Evolutionary conservation across 2,329 filamentous ascomycete genomes (phyloP).

Genomic region (Neoscytalidium dimidiatum): DNA sequence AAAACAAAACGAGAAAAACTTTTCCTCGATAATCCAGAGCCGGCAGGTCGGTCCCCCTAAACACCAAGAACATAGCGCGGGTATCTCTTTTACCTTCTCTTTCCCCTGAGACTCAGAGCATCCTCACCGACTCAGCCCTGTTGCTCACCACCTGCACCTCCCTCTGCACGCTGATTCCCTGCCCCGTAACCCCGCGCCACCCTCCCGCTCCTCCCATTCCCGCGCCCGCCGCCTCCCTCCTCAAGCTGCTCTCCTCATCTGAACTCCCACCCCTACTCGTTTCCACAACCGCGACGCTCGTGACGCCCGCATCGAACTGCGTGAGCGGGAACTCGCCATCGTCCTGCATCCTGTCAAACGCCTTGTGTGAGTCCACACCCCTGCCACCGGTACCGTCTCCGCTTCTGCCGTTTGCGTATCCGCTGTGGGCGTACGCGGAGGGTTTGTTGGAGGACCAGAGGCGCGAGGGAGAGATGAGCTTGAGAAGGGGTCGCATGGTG

Average conservation of each 20-base stretch:
- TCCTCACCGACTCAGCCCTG: background rate
- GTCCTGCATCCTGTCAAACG: background rate
- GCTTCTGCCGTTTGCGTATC: background rate
- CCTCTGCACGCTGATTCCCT: background rate
- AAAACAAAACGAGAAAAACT: too few species aligned
- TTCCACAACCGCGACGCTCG: background rate
- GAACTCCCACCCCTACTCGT: background rate
- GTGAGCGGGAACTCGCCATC: constrained; percentile 1
- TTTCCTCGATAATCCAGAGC: too few species aligned
- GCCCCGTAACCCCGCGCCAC: background rate
- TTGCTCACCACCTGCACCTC: background rate
- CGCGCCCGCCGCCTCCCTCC: background rate
- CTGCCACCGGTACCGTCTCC: background rate
- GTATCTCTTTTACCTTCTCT: background rate
- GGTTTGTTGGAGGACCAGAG: background rate
- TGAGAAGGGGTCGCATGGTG: constrained; percentile 43
- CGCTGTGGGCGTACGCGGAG: background rate
- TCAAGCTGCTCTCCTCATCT: background rate
- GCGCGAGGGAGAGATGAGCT: background rate
- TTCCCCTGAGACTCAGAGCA: background rate
- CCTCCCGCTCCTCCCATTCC: background rate
- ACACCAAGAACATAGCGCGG: too few species aligned
- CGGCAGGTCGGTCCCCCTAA: too few species aligned
- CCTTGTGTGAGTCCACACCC: background rate
- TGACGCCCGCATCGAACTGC: background rate